Evolutionary conservation across 1,284 basidiomycete species (phyloP).

Genomic region (Ustilago tritici): DNA sequence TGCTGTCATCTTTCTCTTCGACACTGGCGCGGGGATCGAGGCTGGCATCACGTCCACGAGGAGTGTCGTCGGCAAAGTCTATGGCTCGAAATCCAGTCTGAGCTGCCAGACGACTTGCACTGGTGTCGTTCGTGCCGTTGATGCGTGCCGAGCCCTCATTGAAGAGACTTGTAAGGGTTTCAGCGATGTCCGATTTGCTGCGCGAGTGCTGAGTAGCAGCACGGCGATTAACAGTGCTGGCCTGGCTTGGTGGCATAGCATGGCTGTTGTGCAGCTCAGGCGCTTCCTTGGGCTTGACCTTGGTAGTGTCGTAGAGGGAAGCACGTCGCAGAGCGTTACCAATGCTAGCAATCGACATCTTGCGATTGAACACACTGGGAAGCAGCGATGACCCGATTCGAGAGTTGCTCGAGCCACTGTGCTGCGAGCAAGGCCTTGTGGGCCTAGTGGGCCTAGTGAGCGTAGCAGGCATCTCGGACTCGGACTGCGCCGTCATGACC

Average conservation of each 20-base stretch:
- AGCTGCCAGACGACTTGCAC: neutral
- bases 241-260: neutral
- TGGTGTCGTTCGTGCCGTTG: conserved; percentile 2
- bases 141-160: conserved; percentile 29
- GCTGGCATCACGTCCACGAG: conserved; percentile 33
- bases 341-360: conserved; percentile 43
- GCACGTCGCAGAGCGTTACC: conserved; percentile 37
- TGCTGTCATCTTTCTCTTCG: conserved; percentile 37
- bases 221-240: conserved; percentile 10
- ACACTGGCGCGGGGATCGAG: conserved; percentile 10
- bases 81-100: conserved; percentile 36
- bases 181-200: conserved; percentile 42
- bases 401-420: conserved; percentile 16
- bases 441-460: conserved; percentile 19
- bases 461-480: conserved; percentile 19
- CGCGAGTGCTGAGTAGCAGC: conserved; percentile 27
- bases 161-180: conserved; percentile 22
- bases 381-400: conserved; percentile 27
- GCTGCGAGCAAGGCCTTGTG: conserved; percentile 20
- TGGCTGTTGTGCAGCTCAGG: neutral
- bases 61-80: conserved; percentile 46
- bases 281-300: conserved; percentile 25
- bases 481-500: neutral
- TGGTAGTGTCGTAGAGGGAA: conserved; percentile 39
- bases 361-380: conserved; percentile 26